phyloP scores from a whole-genome alignment of 2,329 filamentous ascomycete genomes.

The Stagonosporopsis rhizophila region DNA sequence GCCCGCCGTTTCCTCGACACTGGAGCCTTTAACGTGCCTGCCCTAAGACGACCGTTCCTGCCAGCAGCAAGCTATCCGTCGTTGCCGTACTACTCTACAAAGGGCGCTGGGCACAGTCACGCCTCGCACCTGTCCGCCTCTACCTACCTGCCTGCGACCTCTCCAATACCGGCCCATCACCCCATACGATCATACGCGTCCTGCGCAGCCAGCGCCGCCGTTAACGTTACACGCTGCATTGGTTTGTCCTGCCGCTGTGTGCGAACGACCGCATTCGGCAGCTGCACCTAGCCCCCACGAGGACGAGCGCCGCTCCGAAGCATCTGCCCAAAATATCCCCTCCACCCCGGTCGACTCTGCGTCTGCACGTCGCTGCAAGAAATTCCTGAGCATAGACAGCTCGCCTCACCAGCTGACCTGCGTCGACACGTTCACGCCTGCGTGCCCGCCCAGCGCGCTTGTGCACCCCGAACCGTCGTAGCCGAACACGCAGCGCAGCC shows the following conservation, averaged over 20 bases:
- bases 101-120: slow-evolving; percentile 13
- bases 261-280: slow-evolving; percentile 29
- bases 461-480: slow-evolving; percentile 34
- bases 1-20: slow-evolving; percentile 23
- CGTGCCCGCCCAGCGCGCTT: slow-evolving; percentile 42
- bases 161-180: background rate
- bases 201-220: background rate
- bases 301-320: slow-evolving; percentile 33
- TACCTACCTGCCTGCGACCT: background rate
- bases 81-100: slow-evolving; percentile 19
- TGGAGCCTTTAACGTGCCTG: slow-evolving; percentile 17
- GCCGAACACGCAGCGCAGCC: slow-evolving; percentile 27
- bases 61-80: slow-evolving; percentile 16
- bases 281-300: slow-evolving; percentile 18
- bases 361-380: slow-evolving; percentile 20
- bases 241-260: slow-evolving; percentile 9
- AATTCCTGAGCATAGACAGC: slow-evolving; percentile 15
- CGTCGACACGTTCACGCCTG: slow-evolving; percentile 19
- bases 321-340: slow-evolving; percentile 24
- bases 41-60: slow-evolving; percentile 21
- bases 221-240: slow-evolving; percentile 17
- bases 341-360: slow-evolving; percentile 17
- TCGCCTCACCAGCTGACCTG: slow-evolving; percentile 36
- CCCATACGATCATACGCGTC: background rate
- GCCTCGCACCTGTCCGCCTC: background rate